phyloP scores from a whole-genome alignment of 768 basidiomycete species.

The Phylloporus rhodoxanthus region DNA sequence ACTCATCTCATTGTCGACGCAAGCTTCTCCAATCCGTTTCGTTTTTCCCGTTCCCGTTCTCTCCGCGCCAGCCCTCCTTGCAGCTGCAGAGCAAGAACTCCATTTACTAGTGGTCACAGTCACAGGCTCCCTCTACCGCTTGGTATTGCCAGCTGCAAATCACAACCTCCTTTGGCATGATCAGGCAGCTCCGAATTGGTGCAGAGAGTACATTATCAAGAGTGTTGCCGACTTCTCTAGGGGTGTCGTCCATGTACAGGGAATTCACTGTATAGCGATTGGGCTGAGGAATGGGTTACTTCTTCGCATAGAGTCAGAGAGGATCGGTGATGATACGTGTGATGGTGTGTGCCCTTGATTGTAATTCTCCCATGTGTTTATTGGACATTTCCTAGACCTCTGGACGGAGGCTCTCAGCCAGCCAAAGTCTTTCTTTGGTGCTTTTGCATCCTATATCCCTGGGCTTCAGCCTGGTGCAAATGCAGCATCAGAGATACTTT shows the following conservation, averaged over 20 bases:
- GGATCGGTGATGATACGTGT: slow-evolving; percentile 44
- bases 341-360: slow-evolving; percentile 46
- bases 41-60: slow-evolving; percentile 68
- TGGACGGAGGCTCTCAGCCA: slow-evolving; percentile 66
- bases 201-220: slow-evolving; percentile 63
- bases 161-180: slow-evolving; percentile 54
- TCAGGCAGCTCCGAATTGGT: slow-evolving; percentile 49
- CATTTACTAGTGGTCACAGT: slow-evolving; percentile 68
- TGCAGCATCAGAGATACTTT: slow-evolving; percentile 56
- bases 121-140: slow-evolving; percentile 65
- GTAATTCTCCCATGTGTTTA: slow-evolving; percentile 6
- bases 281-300: slow-evolving; percentile 56
- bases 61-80: slow-evolving; percentile 58
- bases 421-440: slow-evolving; percentile 60
- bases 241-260: slow-evolving; percentile 60
- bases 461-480: slow-evolving; percentile 41
- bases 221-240: slow-evolving; percentile 39
- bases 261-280: slow-evolving; percentile 60
- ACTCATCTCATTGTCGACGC: slow-evolving; percentile 64
- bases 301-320: slow-evolving; percentile 64
- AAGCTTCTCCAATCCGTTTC: slow-evolving; percentile 65
- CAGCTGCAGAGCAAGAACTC: slow-evolving; percentile 42
- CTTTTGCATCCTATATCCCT: slow-evolving; percentile 62
- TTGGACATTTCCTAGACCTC: slow-evolving; percentile 42
- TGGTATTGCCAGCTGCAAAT: slow-evolving; percentile 57